Conservation (phyloP, 768 basidiomycete species). For the Mrakia gelida region DNA sequence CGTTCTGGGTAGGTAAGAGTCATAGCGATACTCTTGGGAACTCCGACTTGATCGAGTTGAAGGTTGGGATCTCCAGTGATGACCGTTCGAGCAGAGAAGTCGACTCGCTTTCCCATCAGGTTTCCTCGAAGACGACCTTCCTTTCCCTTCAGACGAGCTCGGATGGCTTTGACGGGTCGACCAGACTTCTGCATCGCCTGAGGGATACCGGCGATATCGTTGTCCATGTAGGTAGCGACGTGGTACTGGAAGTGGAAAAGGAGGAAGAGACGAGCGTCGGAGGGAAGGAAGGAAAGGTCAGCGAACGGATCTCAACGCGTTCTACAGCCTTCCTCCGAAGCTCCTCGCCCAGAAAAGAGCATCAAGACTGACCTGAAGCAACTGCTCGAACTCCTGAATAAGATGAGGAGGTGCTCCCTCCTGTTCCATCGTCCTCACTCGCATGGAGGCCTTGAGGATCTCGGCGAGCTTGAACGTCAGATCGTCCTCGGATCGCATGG, state of each 20-base stretch:
- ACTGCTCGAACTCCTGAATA: slow-evolving; percentile 89
- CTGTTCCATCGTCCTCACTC: slow-evolving; percentile 84
- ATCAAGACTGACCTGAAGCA: slow-evolving; percentile 67
- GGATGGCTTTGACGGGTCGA: slow-evolving; percentile 95
- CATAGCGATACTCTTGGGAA: slow-evolving; percentile 92
- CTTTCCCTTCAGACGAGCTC: slow-evolving; percentile 95
- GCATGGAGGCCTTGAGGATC: slow-evolving; percentile 90
- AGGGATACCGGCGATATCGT: slow-evolving; percentile 96
- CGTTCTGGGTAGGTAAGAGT: slow-evolving; percentile 95
- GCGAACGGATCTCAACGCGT: background rate
- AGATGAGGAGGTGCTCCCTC: slow-evolving; percentile 96
- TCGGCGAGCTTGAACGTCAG: slow-evolving; percentile 97
- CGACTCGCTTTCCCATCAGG: slow-evolving; percentile 98
- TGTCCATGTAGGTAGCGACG: slow-evolving; percentile 99
- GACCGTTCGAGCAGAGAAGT: slow-evolving; percentile 97
- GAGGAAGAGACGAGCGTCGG: background rate
- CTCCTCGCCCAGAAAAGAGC: background rate
- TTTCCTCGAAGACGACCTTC: slow-evolving; percentile 97
- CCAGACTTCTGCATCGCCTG: slow-evolving; percentile 97
- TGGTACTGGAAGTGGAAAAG: slow-evolving; percentile 63
- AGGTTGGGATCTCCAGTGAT: slow-evolving; percentile 99
- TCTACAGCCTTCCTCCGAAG: background rate
- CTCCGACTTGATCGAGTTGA: slow-evolving; percentile 93
- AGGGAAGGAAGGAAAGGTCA: background rate
- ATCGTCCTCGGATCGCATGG: slow-evolving; percentile 96